Evolutionary conservation across 176 grass and related monocot genomes (phyloP).

Genomic region (Canna indica): DNA sequence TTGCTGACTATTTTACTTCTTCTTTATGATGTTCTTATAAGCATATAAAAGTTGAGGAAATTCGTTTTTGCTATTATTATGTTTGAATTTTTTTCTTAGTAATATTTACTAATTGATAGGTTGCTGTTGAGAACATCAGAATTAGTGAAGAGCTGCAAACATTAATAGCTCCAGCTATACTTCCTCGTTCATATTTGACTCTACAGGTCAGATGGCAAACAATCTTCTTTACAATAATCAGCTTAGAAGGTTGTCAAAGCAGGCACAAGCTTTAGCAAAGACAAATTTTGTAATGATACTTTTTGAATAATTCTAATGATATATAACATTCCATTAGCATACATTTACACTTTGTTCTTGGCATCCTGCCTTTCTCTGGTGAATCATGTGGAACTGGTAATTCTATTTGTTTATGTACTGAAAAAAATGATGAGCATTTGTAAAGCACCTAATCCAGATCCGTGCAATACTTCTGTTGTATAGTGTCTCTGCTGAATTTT

Average conservation of each 20-base stretch:
- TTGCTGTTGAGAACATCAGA: slow-evolving; percentile 74
- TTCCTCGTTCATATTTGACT: slow-evolving; percentile 79
- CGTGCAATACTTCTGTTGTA: not conserved
- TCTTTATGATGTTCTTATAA: not conserved
- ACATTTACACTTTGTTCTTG: not conserved
- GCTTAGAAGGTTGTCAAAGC: not conserved
- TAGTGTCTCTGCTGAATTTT: no score
- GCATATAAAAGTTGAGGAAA: not conserved
- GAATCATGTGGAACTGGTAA: not conserved
- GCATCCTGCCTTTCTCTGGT: not conserved
- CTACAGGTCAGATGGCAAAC: slow-evolving; percentile 36
- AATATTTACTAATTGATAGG: slow-evolving; percentile 26
- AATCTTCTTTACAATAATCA: not conserved
- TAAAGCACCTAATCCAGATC: slow-evolving; percentile 1
- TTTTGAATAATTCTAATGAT: not conserved
- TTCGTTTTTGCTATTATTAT: slow-evolving; percentile 1
- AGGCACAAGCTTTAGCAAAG: not conserved
- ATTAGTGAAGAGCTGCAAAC: slow-evolving; percentile 84
- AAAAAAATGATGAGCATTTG: not conserved
- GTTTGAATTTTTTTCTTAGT: not conserved
- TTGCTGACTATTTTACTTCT: not conserved
- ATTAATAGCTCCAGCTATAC: slow-evolving; percentile 87
- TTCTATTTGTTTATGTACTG: not conserved
- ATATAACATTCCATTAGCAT: not conserved
- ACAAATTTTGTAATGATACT: not conserved